phyloP scores from a whole-genome alignment of 306 rosid species.

The Castanea crenata region DNA sequence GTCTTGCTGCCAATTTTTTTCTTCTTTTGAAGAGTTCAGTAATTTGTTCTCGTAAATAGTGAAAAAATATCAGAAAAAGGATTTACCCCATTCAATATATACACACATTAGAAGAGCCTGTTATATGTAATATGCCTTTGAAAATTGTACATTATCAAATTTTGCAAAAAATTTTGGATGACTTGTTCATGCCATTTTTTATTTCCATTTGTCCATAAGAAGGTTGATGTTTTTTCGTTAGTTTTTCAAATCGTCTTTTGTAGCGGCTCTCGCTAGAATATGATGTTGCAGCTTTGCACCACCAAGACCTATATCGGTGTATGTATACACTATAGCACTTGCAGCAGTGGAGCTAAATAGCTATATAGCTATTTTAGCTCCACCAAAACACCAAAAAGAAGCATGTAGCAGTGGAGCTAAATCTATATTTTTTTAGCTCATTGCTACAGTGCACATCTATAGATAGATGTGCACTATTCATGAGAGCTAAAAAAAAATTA shows the following conservation, averaged over 20 bases:
- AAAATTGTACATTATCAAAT: slow-evolving; percentile 84
- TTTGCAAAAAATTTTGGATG: slow-evolving; percentile 56
- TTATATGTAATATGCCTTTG: slow-evolving; percentile 32
- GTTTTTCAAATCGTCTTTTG: background rate
- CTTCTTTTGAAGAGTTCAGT: slow-evolving; percentile 46
- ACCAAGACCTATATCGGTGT: no score
- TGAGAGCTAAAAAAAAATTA: no score
- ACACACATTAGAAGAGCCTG: slow-evolving; percentile 43
- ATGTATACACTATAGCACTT: no score
- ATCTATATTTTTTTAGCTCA: no score
- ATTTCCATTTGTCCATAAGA: background rate
- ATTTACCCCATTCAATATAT: slow-evolving; percentile 41
- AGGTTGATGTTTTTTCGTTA: background rate
- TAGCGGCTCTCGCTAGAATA: no score
- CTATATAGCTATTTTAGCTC: no score
- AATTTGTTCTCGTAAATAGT: slow-evolving; percentile 60
- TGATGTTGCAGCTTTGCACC: no score
- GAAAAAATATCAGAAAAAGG: slow-evolving; percentile 29
- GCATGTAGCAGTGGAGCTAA: no score
- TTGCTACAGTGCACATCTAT: no score
- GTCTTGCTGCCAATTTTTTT: slow-evolving; percentile 39
- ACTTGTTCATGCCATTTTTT: slow-evolving; percentile 28
- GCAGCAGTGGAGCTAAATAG: no score
- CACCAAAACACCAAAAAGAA: no score
- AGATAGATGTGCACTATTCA: no score